Base-by-base conservation (phyloP, 176 grass and related monocot genomes). In the Aegilops bicornis region DNA sequence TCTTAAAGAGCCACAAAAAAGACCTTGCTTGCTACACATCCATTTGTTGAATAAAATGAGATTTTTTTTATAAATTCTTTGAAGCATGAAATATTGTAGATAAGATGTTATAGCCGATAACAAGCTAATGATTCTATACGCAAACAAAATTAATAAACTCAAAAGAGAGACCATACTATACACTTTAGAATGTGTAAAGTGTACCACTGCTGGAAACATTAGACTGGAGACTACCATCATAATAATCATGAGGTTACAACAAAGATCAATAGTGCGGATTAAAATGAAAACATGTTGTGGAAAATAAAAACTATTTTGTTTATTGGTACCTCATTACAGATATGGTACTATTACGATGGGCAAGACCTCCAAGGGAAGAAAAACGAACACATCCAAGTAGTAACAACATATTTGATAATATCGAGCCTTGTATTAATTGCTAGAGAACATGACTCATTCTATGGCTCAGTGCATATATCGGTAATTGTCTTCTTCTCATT, bases 351-450 rank as follows among this genome's bases (percentile, higher is more conserved):
- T 88, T 82, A 36, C 73, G 85, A 86, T 40, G 39, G 39, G 8
- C 39, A 40, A 40, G 39, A 40, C 8, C 39, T 40, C 39, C 39
- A 40, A 40, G 95, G 95, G 9, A 40, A 40, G 39, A 40, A 70
- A 97, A 93, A 83, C 95, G 95, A 82, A 92, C 90, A 62, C 95
- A 97, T 12, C 95, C 95, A 37, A 97, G 86, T 90, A 93, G 92
- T 12, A 97, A 83, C 17, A 97, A 87, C 95, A 40, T 40, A 40
- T 95, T 97, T 76, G 92, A 95, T 47, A 97, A 82, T 73, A 97
- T 95, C 69, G 92, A 97, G 76, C 95, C 92, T 25, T 95, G 87
- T 52, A 97, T 64, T 39, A 92, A 97, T 72, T 95, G 92, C 68
- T 97, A 91, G 73, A 97, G 91, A 1, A 97, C 92, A 52, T 92